Conservation (phyloP, 768 basidiomycete genomes). For the Lactarius psammicola region DNA sequence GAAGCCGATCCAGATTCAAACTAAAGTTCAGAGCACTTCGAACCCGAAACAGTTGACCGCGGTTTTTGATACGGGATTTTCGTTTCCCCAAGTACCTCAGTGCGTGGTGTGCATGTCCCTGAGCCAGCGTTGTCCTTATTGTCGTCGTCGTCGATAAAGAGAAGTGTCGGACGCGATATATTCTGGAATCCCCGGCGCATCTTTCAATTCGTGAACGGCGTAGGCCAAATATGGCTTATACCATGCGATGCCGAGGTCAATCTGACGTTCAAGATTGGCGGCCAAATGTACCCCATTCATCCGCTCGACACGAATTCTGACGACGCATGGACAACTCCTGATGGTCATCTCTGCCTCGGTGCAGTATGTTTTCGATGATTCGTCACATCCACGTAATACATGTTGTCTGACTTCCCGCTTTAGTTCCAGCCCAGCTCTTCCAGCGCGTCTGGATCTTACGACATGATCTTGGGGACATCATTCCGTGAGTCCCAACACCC, state of each 20-base stretch:
- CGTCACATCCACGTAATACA: background rate
- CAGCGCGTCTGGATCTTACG: slow-evolving; percentile 30
- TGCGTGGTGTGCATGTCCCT: slow-evolving; percentile 17
- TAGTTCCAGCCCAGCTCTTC: slow-evolving; percentile 37
- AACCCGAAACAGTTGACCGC: slow-evolving; percentile 32
- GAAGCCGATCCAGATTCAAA: slow-evolving; percentile 31
- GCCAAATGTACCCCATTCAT: slow-evolving; percentile 37
- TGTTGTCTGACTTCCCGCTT: background rate
- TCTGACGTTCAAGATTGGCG: slow-evolving; percentile 37
- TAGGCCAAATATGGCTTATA: slow-evolving; percentile 35
- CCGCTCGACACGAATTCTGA: slow-evolving; percentile 37
- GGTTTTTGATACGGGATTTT: slow-evolving; percentile 36
- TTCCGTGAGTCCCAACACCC: slow-evolving; percentile 34
- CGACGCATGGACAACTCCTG: slow-evolving; percentile 29
- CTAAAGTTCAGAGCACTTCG: slow-evolving; percentile 25
- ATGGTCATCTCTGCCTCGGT: slow-evolving; percentile 37
- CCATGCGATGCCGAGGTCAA: slow-evolving; percentile 39
- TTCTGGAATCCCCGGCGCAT: slow-evolving; percentile 36
- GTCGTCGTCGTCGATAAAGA: slow-evolving; percentile 14
- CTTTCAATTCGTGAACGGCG: slow-evolving; percentile 28
- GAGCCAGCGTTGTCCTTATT: background rate
- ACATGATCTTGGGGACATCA: slow-evolving; percentile 40
- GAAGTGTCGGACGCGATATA: slow-evolving; percentile 38
- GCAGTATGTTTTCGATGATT: slow-evolving; percentile 28
- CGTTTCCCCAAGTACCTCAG: slow-evolving; percentile 38